Percentiles rank a stretch among this genome's conserved stretches.
Evolutionary conservation across 208 protist species (phyloP).

Genomic region (Trichomonas gallinae): DNA sequence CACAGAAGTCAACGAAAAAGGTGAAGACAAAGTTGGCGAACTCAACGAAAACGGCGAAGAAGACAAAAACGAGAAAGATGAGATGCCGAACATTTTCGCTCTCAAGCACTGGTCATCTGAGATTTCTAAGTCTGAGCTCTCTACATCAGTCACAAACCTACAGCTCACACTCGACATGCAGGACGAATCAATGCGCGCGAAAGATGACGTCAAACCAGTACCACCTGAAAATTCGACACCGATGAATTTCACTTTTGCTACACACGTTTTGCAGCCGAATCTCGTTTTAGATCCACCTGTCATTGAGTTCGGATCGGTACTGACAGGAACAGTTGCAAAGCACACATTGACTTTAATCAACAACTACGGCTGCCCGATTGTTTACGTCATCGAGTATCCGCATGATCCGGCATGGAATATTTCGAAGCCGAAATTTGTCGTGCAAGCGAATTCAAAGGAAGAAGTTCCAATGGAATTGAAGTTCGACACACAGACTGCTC

Average conservation of each 20-base stretch:
- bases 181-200: background rate
- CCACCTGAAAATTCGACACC: background rate
- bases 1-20: background rate
- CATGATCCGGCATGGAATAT: background rate
- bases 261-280: background rate
- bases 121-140: background rate
- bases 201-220: background rate
- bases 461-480: background rate
- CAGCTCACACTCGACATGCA: background rate
- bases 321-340: background rate
- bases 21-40: background rate
- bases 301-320: background rate
- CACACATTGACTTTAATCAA: background rate
- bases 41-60: background rate
- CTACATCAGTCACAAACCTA: background rate
- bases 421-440: too few species aligned
- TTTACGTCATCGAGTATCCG: background rate
- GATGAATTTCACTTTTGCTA: background rate
- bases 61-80: background rate
- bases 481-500: background rate
- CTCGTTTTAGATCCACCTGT: background rate
- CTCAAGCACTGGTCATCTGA: background rate
- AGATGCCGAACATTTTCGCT: background rate
- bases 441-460: background rate
- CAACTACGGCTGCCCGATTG: background rate